Evolutionary conservation across 2,329 filamentous ascomycete species (phyloP).

Genomic region (Calonectria multiphialidica): DNA sequence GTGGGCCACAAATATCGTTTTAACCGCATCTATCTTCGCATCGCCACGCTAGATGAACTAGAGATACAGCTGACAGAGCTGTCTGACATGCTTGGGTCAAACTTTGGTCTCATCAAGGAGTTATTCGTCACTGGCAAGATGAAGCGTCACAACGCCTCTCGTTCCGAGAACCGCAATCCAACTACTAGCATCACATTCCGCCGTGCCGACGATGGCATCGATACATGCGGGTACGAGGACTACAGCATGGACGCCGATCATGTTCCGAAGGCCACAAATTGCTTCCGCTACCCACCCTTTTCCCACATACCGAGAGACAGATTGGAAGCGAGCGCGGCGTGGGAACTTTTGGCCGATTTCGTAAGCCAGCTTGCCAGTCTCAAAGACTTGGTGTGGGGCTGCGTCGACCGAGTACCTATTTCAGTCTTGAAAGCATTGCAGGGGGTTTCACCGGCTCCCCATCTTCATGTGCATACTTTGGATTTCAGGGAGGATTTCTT

Average conservation of each 20-base stretch:
- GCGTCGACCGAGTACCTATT: background rate
- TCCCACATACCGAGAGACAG: background rate
- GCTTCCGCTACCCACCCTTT: background rate
- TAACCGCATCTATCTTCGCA: background rate
- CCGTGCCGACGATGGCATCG: background rate
- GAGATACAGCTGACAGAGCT: background rate
- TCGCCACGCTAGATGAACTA: background rate
- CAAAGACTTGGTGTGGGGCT: background rate
- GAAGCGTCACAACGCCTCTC: rapidly evolving
- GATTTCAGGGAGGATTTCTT: background rate
- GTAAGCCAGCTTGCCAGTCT: background rate
- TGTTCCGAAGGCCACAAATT: background rate
- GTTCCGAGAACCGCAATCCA: background rate
- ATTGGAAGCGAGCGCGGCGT: background rate
- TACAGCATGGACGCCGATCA: no score
- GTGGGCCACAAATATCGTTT: background rate
- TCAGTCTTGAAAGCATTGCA: background rate
- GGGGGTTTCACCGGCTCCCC: background rate
- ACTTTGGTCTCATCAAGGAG: background rate
- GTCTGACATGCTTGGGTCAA: no score
- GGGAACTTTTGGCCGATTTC: background rate
- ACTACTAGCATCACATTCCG: background rate
- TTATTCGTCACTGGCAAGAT: background rate
- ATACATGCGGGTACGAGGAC: background rate
- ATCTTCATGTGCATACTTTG: background rate